phyloP scores from a whole-genome alignment of 495 filamentous ascomycete species.

The Penicillium subrubescens region DNA sequence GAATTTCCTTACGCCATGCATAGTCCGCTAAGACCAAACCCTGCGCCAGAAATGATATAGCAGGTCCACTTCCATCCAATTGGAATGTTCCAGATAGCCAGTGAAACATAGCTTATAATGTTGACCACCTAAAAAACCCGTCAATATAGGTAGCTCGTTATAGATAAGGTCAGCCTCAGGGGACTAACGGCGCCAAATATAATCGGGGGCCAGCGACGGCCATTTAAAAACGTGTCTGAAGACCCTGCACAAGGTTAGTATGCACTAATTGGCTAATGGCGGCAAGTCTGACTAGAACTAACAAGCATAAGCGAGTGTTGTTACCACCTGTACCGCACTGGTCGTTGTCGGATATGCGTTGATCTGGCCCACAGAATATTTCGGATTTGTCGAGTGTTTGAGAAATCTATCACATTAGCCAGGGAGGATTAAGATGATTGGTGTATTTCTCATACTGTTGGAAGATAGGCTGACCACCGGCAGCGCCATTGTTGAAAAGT shows the following conservation, averaged over 20 bases:
- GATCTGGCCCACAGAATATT: slow-evolving; percentile 43
- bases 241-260: slow-evolving; percentile 33
- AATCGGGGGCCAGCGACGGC: slow-evolving; percentile 58
- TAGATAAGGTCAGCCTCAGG: no score
- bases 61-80: slow-evolving; percentile 47
- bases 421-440: not conserved
- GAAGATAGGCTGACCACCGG: slow-evolving; percentile 39
- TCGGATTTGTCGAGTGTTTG: slow-evolving; percentile 40
- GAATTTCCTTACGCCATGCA: slow-evolving; percentile 41
- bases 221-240: slow-evolving; percentile 55
- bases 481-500: slow-evolving; percentile 41
- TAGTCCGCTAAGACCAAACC: slow-evolving; percentile 44
- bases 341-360: slow-evolving; percentile 51
- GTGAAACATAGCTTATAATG: slow-evolving; percentile 41
- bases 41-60: slow-evolving; percentile 41
- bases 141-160: slow-evolving; percentile 6
- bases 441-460: slow-evolving; percentile 33
- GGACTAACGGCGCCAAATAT: slow-evolving; percentile 48
- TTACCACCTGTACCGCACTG: slow-evolving; percentile 49
- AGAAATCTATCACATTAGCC: slow-evolving; percentile 29
- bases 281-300: not conserved
- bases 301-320: slow-evolving; percentile 50
- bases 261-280: not conserved
- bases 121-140: slow-evolving; percentile 30
- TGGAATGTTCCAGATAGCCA: slow-evolving; percentile 51